Percentiles rank a stretch among this genome's conserved stretches.
phyloP scores from a whole-genome alignment of 352 stramenopile genomes.

The Phytophthora meadii region DNA sequence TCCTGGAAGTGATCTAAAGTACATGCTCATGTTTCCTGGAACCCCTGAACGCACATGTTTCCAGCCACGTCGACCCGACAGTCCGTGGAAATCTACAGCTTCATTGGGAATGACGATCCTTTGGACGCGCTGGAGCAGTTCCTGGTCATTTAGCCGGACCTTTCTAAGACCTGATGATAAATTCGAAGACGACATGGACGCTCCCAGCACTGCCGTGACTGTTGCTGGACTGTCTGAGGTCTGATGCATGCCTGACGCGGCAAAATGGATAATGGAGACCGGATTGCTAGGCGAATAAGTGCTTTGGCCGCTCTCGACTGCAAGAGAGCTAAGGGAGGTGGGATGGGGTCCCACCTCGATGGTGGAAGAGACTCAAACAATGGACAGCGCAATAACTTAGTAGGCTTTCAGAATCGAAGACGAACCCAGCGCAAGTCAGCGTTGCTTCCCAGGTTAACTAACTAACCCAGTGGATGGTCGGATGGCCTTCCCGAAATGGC shows the following conservation, averaged over 20 bases:
- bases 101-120: slow-evolving; percentile 19
- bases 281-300: background rate
- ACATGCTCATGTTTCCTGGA: slow-evolving; percentile 15
- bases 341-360: slow-evolving; percentile 6
- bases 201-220: slow-evolving; percentile 1
- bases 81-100: slow-evolving; percentile 13
- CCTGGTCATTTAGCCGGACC: slow-evolving; percentile 28
- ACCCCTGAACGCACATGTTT: slow-evolving; percentile 17
- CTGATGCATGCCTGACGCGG: slow-evolving; percentile 17
- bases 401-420: slow-evolving; percentile 5
- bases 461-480: slow-evolving; percentile 2
- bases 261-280: slow-evolving; percentile 35
- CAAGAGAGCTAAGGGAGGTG: slow-evolving; percentile 28
- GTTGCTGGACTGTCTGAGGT: slow-evolving; percentile 18
- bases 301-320: slow-evolving; percentile 2
- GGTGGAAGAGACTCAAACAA: slow-evolving; percentile 16
- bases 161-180: slow-evolving; percentile 17
- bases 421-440: slow-evolving; percentile 7
- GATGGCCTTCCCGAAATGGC: background rate
- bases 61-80: slow-evolving; percentile 22
- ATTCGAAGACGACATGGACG: slow-evolving; percentile 27
- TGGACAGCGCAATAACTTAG: slow-evolving; percentile 2
- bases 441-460: slow-evolving; percentile 4
- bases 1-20: slow-evolving; percentile 4
- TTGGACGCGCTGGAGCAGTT: slow-evolving; percentile 32